Evolutionary conservation across 257 asterid genomes (phyloP).

Genomic region (Penstemon barbatus): DNA sequence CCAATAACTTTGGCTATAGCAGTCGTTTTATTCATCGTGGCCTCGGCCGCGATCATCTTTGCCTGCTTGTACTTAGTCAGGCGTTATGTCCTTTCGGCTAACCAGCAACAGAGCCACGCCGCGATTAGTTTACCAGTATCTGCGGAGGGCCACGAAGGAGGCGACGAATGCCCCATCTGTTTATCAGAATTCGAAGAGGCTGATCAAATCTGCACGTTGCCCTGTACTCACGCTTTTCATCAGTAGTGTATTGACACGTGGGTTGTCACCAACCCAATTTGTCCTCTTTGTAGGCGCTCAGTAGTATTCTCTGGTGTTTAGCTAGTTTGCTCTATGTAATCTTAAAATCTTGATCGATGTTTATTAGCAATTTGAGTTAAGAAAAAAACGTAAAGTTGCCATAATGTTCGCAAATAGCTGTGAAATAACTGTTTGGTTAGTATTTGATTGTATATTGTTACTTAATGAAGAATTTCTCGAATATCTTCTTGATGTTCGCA

Average conservation of each 20-base stretch:
- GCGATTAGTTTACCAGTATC: constrained; percentile 43
- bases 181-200: constrained; percentile 66
- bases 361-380: too few relatives aligned
- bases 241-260: constrained; percentile 81
- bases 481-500: too few relatives aligned
- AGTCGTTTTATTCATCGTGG: constrained; percentile 44
- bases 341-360: too few relatives aligned
- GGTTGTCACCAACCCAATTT: constrained; percentile 67
- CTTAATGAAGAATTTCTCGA: too few relatives aligned
- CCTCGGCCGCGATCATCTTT: constrained; percentile 69
- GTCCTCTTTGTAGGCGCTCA: constrained; percentile 86
- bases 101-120: constrained; percentile 26
- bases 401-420: too few relatives aligned
- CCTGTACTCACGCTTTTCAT: constrained; percentile 53
- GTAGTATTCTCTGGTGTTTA: constrained; percentile 32
- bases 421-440: too few relatives aligned
- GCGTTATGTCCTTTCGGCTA: constrained; percentile 53
- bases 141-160: constrained; percentile 31
- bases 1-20: too few relatives aligned
- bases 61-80: constrained; percentile 71
- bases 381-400: too few relatives aligned
- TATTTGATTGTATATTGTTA: too few relatives aligned
- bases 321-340: too few relatives aligned
- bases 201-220: constrained; percentile 70
- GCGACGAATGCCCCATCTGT: constrained; percentile 87